Base-by-base conservation (phyloP, 805 yeast species). In the Torulaspora maleeae region DNA sequence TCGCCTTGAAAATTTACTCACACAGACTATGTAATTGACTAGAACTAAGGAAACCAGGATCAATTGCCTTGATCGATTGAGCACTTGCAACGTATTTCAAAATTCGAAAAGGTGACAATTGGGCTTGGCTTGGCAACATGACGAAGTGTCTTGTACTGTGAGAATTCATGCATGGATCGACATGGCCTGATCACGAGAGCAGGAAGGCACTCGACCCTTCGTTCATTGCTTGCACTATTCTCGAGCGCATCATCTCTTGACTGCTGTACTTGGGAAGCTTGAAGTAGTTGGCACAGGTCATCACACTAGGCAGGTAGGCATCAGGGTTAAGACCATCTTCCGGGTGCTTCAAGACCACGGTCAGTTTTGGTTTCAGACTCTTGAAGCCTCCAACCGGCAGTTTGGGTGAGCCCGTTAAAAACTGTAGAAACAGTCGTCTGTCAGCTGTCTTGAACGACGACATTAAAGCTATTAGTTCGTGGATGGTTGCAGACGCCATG, bases 231-330 rank as follows among this genome's bases (percentile, higher is more conserved):
- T 78, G 83, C 10, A 66, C 41, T 6, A 93, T 66, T 42, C 84
- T 71, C 27, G 70, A 60, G 40, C 63, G 69, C 82, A 93, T 74
- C 1, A 86, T 65, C 13, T 73, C 80, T 47, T 73, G 75, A 28
- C 76, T 69, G 3, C 87, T 75, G 61, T 91, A 93, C 51, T 84
- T 78, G 4, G 99, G 98, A 16, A 93, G 69, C 63, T 91, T 91
- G 53, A 91, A 72, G 60, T 91, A 93, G 61, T 91, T 91, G 3
- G 95, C 97, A 71, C 99, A 91, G 0, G 99, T 91, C 99, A 91
- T 91, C 2, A 93, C 99, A 67, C 96, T 87, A 1, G 99, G 98
- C 45, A 93, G 71, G 59, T 83, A 89, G 49, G 82, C 88, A 64
- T 91, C 95, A 4, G 86, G 76, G 10, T 68, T 65, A 20, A 77